phyloP scores from a whole-genome alignment of 192 early-diverging fungal species.

The Radiomyces spectabilis region DNA sequence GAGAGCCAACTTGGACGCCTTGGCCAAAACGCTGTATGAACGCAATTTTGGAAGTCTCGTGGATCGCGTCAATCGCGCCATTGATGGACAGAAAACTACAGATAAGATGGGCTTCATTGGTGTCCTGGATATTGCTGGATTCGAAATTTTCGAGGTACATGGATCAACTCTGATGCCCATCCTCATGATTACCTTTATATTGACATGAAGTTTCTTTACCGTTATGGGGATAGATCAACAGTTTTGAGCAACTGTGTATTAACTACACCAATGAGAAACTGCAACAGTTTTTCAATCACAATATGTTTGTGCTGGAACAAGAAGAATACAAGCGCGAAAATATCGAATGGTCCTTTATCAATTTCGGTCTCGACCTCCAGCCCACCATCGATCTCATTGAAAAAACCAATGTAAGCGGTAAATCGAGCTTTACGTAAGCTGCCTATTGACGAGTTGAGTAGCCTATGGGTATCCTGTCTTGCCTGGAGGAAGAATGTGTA shows the following conservation, averaged over 20 bases:
- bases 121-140: constrained; percentile 97
- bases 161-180: too few species aligned
- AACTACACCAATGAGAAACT: constrained; percentile 99
- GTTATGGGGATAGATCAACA: constrained; percentile 67
- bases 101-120: constrained; percentile 88
- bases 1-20: constrained; percentile 80
- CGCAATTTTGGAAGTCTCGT: constrained; percentile 91
- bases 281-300: constrained; percentile 99
- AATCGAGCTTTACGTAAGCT: too few species aligned
- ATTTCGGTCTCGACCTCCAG: constrained; percentile 95
- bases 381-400: constrained; percentile 98
- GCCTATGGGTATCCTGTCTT: constrained; percentile 94
- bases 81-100: constrained; percentile 47
- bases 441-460: too few species aligned
- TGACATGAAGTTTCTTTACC: too few species aligned
- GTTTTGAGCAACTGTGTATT: constrained; percentile 98
- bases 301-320: constrained; percentile 98
- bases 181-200: too few species aligned
- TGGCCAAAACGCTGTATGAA: constrained; percentile 90
- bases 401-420: constrained; percentile 72
- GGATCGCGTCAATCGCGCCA: constrained; percentile 78
- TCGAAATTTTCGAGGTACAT: constrained; percentile 94
- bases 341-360: constrained; percentile 97
- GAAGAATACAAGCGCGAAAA: constrained; percentile 95
- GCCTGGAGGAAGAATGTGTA: constrained; percentile 96